A percentile compares a stretch with the other conserved stretches of the same genome.
Conservation (phyloP, 2,329 filamentous ascomycete genomes). For the Exophiala spinifera region DNA sequence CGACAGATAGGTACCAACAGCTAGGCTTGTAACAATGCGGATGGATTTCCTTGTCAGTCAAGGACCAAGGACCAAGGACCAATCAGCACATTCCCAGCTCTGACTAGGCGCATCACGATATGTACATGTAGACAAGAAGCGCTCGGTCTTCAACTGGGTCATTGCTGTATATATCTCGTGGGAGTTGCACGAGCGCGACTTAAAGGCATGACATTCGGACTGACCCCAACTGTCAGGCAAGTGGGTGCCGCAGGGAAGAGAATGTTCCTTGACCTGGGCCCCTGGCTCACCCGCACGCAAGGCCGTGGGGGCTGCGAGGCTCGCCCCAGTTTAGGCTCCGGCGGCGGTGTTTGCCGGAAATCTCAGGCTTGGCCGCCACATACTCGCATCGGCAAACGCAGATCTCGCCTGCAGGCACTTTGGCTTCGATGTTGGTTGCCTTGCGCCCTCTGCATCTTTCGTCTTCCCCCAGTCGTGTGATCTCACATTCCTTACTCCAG, state of each 20-base stretch:
- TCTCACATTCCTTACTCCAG: constrained; percentile 2
- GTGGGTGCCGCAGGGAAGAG: neutral
- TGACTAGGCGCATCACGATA: no score
- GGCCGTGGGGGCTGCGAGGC: no score
- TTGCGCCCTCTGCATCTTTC: neutral
- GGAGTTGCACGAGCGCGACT: no score
- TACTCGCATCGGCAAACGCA: constrained; percentile 1
- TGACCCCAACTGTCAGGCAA: no score
- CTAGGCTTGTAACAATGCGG: no score
- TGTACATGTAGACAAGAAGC: neutral
- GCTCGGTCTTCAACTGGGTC: neutral
- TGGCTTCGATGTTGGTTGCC: neutral
- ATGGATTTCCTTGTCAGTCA: no score
- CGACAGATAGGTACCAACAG: neutral
- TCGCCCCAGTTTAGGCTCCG: no score
- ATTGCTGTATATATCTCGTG: no score
- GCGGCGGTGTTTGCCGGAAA: neutral
- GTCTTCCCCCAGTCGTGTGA: constrained; percentile 1
- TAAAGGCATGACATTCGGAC: no score
- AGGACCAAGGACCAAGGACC: no score
- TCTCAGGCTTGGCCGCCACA: neutral
- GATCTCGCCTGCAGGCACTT: neutral
- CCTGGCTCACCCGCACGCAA: no score
- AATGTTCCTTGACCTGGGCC: constrained; percentile 1
- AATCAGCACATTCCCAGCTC: neutral